phyloP scores from a whole-genome alignment of 2,329 filamentous ascomycete genomes.

The Diplodia corticola region DNA sequence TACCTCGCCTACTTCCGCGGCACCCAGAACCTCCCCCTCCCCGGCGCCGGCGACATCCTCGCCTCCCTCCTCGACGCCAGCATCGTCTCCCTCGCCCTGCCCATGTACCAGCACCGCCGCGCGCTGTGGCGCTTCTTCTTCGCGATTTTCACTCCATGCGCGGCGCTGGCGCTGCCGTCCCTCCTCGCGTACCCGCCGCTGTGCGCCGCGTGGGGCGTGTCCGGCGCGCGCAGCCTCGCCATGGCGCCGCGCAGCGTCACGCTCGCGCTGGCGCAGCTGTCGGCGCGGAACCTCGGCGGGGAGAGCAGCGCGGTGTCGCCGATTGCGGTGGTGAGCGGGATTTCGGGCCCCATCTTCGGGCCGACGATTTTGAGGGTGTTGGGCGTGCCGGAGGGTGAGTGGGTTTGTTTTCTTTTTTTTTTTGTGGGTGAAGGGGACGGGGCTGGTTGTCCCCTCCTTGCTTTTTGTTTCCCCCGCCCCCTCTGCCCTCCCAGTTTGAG shows the following conservation, averaged over 20 bases:
- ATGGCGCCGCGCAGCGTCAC: conserved; percentile 60
- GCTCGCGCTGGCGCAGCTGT: conserved; percentile 60
- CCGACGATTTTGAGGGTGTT: conserved; percentile 50
- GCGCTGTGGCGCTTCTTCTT: conserved; percentile 47
- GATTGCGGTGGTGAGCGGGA: conserved; percentile 60
- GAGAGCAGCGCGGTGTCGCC: conserved; percentile 59
- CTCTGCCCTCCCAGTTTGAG: too few relatives aligned
- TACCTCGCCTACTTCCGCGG: conserved; percentile 56
- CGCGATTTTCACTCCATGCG: conserved; percentile 56
- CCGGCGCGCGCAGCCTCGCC: conserved; percentile 52
- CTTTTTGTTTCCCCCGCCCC: too few relatives aligned
- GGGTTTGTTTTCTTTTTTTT: too few relatives aligned
- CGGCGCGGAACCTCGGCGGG: conserved; percentile 58
- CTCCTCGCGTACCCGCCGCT: conserved; percentile 60
- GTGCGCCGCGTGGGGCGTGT: conserved; percentile 58
- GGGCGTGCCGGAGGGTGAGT: conserved; percentile 54
- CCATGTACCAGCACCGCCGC: conserved; percentile 61
- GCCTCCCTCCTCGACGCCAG: conserved; percentile 57
- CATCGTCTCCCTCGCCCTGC: conserved; percentile 60
- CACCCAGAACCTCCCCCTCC: conserved; percentile 33
- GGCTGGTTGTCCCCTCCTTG: too few relatives aligned
- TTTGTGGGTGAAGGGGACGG: too few relatives aligned
- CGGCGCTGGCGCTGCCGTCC: conserved; percentile 54
- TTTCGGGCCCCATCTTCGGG: conserved; percentile 59
- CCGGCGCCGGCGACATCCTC: conserved; percentile 61